Evolutionary conservation across 441 rosid species (phyloP).

Genomic region (Dalechampia spathulata): DNA sequence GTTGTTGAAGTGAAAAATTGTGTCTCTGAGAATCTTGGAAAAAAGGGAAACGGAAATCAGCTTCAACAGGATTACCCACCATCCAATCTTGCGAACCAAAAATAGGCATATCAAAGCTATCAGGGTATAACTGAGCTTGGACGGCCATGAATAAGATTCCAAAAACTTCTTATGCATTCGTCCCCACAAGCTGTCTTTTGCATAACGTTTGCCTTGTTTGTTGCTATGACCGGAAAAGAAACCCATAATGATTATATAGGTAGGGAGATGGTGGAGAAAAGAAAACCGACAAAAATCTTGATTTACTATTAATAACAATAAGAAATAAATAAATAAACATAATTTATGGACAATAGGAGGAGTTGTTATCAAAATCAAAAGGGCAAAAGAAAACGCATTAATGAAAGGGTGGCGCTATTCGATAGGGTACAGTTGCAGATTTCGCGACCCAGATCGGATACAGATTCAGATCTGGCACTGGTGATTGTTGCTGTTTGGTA

Average conservation of each 20-base stretch:
- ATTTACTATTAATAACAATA: neutral
- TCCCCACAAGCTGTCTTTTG: too few relatives aligned
- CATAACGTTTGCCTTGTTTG: too few relatives aligned
- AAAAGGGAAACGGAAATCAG: constrained; percentile 14
- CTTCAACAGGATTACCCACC: constrained; percentile 13
- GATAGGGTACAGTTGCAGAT: constrained; percentile 40
- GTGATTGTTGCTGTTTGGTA: too few relatives aligned
- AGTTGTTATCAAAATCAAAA: constrained; percentile 10
- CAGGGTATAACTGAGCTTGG: constrained; percentile 36
- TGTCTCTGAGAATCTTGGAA: constrained; percentile 17
- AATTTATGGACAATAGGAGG: neutral
- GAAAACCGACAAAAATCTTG: constrained; percentile 22
- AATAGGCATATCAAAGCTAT: constrained; percentile 23
- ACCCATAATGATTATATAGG: constrained; percentile 13
- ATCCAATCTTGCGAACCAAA: constrained; percentile 33
- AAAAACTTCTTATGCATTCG: too few relatives aligned
- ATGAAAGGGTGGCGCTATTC: constrained; percentile 24
- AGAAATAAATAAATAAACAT: too few relatives aligned
- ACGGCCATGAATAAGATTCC: constrained; percentile 25
- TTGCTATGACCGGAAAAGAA: too few relatives aligned
- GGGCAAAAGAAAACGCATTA: constrained; percentile 10
- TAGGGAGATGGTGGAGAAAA: neutral
- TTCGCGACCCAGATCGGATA: constrained; percentile 29
- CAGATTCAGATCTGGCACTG: too few relatives aligned
- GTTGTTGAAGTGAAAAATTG: constrained; percentile 8